Evolutionary conservation across 2,329 filamentous ascomycete genomes (phyloP).

Genomic region (Paraphoma sp.): DNA sequence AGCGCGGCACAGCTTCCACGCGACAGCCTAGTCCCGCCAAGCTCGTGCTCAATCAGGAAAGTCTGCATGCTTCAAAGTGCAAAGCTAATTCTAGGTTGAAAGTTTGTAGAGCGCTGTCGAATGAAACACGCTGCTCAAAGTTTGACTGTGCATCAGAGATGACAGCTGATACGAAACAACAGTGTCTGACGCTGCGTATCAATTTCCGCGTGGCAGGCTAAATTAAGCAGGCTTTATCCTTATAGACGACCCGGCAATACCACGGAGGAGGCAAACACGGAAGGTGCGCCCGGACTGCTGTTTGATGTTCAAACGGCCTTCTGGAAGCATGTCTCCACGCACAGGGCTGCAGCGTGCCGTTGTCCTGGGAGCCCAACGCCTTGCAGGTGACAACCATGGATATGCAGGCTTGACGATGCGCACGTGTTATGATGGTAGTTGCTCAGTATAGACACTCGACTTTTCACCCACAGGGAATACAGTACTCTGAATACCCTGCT

Average conservation of each 20-base stretch:
- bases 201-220: conserved; percentile 13
- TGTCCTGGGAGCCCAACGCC: not conserved
- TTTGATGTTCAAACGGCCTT: conserved; percentile 20
- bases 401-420: not conserved
- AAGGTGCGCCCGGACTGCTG: conserved; percentile 8
- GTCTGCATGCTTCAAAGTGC: not conserved
- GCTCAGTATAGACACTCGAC: not conserved
- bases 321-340: conserved; percentile 15
- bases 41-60: conserved; percentile 8
- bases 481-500: not conserved
- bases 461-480: not conserved
- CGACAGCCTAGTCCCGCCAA: conserved; percentile 16
- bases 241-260: conserved; percentile 7
- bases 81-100: conserved; percentile 13
- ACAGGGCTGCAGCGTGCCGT: conserved; percentile 1
- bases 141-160: conserved; percentile 9
- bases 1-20: conserved; percentile 33
- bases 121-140: conserved; percentile 12
- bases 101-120: conserved; percentile 12
- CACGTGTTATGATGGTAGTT: not conserved
- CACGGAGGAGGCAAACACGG: conserved; percentile 6
- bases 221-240: conserved; percentile 12
- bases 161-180: conserved; percentile 17
- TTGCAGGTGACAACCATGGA: not conserved
- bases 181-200: conserved; percentile 6